Evolutionary conservation across 306 rosid species (phyloP).

Genomic region (Glycine soja): DNA sequence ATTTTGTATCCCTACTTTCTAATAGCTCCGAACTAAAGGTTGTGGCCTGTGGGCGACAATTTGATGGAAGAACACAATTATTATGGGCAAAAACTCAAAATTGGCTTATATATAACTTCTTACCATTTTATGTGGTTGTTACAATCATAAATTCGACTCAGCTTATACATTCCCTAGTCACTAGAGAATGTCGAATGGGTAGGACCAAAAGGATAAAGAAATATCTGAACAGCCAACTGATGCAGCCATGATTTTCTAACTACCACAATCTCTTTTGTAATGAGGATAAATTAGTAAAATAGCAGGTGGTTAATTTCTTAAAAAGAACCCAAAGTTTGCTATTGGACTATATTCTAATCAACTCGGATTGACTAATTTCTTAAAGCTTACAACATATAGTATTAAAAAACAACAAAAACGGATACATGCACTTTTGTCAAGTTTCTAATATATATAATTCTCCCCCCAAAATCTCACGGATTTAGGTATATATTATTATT

Average conservation of each 20-base stretch:
- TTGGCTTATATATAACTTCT: background rate
- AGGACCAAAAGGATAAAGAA: conserved; percentile 25
- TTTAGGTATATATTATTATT: conserved; percentile 30
- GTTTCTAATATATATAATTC: background rate
- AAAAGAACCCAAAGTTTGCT: background rate
- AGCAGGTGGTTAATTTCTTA: background rate
- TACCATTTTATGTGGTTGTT: conserved; percentile 13
- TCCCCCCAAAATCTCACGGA: background rate
- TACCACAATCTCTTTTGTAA: background rate
- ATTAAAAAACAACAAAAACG: background rate
- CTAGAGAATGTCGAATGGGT: conserved; percentile 24
- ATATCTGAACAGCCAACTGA: conserved; percentile 36
- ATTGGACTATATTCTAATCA: conserved; percentile 4
- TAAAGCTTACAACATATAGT: background rate
- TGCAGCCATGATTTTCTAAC: conserved; percentile 37
- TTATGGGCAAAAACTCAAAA: background rate
- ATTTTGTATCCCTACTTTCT: background rate
- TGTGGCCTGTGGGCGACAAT: background rate
- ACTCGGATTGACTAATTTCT: background rate
- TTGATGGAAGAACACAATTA: background rate
- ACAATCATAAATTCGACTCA: conserved; percentile 13
- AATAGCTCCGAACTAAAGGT: background rate
- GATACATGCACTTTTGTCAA: conserved; percentile 16
- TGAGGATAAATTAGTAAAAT: conserved; percentile 23
- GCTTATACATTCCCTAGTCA: conserved; percentile 15